Conservation (phyloP, 1,284 basidiomycete genomes). For the Cystobasidium pallidum region DNA sequence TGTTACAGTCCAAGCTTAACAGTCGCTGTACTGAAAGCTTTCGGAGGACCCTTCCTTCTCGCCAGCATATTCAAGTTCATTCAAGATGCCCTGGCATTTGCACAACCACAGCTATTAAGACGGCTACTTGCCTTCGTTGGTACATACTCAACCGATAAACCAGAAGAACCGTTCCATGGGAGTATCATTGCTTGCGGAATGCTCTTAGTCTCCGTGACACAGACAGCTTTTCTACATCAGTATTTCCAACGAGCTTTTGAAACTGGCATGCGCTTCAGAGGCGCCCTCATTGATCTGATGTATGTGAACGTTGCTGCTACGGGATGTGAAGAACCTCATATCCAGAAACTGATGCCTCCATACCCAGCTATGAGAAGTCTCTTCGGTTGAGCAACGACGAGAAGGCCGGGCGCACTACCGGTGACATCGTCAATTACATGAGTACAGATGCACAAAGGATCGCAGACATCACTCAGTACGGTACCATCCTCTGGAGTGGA, state of each 20-base stretch:
- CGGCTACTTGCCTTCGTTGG: conserved; percentile 80
- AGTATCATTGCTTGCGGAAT: conserved; percentile 76
- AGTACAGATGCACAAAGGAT: conserved; percentile 75
- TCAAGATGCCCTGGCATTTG: conserved; percentile 79
- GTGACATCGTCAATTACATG: conserved; percentile 94
- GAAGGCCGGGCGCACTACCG: conserved; percentile 70
- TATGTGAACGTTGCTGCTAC: conserved; percentile 44
- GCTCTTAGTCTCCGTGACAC: conserved; percentile 74
- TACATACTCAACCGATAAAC: conserved; percentile 65
- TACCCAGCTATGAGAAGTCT: conserved; percentile 78
- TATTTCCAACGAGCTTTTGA: conserved; percentile 81
- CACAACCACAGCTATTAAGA: conserved; percentile 86
- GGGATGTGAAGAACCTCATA: no score
- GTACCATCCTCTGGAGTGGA: conserved; percentile 60
- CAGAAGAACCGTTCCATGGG: conserved; percentile 62
- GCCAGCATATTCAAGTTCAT: conserved; percentile 64
- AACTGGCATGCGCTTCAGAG: conserved; percentile 88
- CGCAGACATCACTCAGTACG: conserved; percentile 55
- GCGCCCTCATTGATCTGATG: conserved; percentile 74
- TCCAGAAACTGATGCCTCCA: not conserved
- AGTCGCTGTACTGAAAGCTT: conserved; percentile 72
- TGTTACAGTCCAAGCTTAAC: conserved; percentile 64
- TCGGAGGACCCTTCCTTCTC: conserved; percentile 73
- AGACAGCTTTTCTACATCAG: conserved; percentile 85
- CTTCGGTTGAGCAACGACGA: conserved; percentile 83